Evolutionary conservation across 139 green algal species (phyloP).

Genomic region (Spirogloea muscicola): DNA sequence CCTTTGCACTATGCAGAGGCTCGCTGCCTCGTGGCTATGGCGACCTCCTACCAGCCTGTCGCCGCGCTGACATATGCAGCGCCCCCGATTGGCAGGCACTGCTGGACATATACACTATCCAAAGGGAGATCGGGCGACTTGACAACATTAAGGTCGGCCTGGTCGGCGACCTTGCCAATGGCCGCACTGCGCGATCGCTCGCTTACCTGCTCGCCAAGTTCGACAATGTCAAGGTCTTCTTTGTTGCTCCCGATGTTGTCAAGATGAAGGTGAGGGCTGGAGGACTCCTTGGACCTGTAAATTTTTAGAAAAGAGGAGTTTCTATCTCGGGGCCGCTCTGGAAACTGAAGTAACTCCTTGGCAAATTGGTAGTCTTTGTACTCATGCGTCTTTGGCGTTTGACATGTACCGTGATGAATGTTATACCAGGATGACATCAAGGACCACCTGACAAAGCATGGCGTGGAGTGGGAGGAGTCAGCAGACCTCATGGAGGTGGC

Average conservation of each 20-base stretch:
- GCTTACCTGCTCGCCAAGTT: conserved; percentile 90
- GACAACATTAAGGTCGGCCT: conserved; percentile 85
- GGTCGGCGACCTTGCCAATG: conserved; percentile 95
- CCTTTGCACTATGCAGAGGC: no score
- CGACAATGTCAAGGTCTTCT: conserved; percentile 82
- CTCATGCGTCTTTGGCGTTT: no score
- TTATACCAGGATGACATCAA: conserved; percentile 82
- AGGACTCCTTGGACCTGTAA: no score
- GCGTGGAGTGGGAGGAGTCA: conserved; percentile 80
- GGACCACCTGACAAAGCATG: conserved; percentile 58
- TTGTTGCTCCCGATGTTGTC: conserved; percentile 92
- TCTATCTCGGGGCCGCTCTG: no score
- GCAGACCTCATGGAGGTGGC: conserved; percentile 58
- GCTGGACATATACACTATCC: conserved; percentile 97
- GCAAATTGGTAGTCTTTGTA: no score
- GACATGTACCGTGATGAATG: no score
- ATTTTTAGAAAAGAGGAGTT: no score
- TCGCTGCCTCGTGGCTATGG: no score
- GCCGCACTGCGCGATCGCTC: conserved; percentile 82
- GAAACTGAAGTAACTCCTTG: no score
- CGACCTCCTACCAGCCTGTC: no score
- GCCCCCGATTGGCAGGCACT: no score
- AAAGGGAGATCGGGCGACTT: conserved; percentile 84
- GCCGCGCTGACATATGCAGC: no score
- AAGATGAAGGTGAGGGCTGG: conserved; percentile 81